Evolutionary conservation across 164 flowering plant genomes (phyloP).

Genomic region (Nymphaea thermarum): DNA sequence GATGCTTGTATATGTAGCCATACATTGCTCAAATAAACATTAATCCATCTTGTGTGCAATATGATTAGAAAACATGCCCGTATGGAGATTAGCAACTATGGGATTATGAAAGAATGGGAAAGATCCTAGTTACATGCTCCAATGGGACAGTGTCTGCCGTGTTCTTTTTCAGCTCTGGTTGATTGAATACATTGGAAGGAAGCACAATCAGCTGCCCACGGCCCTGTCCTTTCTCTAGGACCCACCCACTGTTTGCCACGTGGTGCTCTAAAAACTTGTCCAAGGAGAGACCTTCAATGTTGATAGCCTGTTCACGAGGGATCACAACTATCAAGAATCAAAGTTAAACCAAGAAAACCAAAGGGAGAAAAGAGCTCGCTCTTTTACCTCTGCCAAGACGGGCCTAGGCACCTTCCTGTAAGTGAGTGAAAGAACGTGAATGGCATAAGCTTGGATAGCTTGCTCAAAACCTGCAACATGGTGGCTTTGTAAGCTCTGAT

Average conservation of each 20-base stretch:
- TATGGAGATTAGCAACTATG: neutral
- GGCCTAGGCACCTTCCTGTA: slow-evolving; percentile 84
- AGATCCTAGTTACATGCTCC: slow-evolving; percentile 73
- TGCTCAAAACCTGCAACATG: slow-evolving; percentile 82
- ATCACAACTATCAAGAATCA: neutral
- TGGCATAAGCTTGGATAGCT: slow-evolving; percentile 81
- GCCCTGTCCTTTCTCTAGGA: slow-evolving; percentile 54
- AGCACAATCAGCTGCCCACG: slow-evolving; percentile 58
- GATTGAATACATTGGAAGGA: slow-evolving; percentile 73
- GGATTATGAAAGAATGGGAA: slow-evolving; percentile 65
- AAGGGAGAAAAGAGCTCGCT: no score
- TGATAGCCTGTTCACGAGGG: slow-evolving; percentile 55
- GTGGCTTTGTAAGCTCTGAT: neutral
- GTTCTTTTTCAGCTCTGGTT: slow-evolving; percentile 78
- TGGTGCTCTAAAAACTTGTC: slow-evolving; percentile 95
- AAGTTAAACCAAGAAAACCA: no score
- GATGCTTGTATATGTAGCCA: neutral
- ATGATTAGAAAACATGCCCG: no score
- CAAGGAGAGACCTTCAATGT: slow-evolving; percentile 74
- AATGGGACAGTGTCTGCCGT: slow-evolving; percentile 54
- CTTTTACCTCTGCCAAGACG: slow-evolving; percentile 87
- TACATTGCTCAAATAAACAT: no score
- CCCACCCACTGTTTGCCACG: slow-evolving; percentile 63
- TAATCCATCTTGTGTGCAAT: no score
- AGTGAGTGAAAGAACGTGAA: slow-evolving; percentile 82